These are phyloP conservation scores for Oropetium thomaeum DNA, from an alignment of 176 grass and related monocot species.

Conservation along the genomic window DNA sequence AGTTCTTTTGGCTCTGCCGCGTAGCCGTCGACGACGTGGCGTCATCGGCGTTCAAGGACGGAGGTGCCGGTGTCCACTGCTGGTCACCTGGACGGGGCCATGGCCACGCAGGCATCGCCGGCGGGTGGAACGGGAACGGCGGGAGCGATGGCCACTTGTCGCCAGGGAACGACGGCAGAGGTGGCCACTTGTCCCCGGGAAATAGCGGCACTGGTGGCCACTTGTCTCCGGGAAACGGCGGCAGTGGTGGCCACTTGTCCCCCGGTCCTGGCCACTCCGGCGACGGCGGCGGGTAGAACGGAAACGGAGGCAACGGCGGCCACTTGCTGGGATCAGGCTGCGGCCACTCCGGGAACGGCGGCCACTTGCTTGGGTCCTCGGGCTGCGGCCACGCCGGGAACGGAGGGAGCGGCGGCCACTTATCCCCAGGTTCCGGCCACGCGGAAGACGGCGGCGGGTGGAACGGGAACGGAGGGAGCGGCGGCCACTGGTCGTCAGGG, in stretches of 20 bases:
- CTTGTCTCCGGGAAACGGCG: background rate
- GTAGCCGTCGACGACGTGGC: background rate
- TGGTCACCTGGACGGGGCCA: background rate
- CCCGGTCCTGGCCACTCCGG: constrained; percentile 18
- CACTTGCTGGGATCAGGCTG: background rate
- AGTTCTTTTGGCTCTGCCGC: background rate
- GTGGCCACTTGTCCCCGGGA: constrained; percentile 23
- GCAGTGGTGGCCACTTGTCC: background rate
- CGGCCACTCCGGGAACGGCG: background rate
- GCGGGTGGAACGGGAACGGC: constrained; percentile 25
- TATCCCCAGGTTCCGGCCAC: background rate
- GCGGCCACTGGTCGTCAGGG: background rate
- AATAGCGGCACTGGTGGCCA: constrained; percentile 15
- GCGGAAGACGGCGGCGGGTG: background rate
- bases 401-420: constrained; percentile 2
- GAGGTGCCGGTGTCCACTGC: background rate
- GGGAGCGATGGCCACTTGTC: constrained; percentile 10
- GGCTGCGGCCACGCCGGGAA: background rate
- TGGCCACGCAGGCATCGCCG: background rate
- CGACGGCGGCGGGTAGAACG: background rate
- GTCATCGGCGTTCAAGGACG: background rate
- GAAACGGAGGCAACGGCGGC: background rate
- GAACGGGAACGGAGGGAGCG: too few species aligned
- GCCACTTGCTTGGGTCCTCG: background rate
- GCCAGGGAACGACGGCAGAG: background rate